phyloP scores from a whole-genome alignment of 805 yeast species.

The Myxozyma vanderwaltii region DNA sequence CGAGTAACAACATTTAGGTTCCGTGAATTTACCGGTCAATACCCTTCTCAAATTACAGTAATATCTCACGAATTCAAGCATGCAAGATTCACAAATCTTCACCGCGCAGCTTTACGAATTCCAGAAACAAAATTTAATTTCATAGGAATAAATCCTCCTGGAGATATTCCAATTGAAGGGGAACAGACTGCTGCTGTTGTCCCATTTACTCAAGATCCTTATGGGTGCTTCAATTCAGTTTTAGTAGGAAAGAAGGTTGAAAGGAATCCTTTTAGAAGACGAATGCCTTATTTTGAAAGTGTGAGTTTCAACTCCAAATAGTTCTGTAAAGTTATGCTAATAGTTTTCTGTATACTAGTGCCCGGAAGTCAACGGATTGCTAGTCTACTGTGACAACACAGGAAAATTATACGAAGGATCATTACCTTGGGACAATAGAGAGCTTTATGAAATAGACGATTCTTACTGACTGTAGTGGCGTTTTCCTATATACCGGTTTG shows the following conservation, averaged over 20 bases:
- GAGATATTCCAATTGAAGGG: constrained; percentile 21
- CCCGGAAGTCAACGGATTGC: constrained; percentile 30
- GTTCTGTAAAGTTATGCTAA: no score
- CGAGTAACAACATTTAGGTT: constrained; percentile 31
- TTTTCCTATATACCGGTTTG: no score
- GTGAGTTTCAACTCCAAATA: no score
- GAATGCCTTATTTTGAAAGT: constrained; percentile 28
- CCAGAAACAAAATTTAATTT: constrained; percentile 30
- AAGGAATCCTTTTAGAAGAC: constrained; percentile 36
- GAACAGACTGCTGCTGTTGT: constrained; percentile 25
- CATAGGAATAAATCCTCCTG: constrained; percentile 34
- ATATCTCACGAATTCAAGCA: constrained; percentile 78
- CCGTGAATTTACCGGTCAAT: constrained; percentile 49
- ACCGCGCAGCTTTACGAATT: constrained; percentile 34
- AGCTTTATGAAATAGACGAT: constrained; percentile 2
- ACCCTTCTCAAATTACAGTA: constrained; percentile 58
- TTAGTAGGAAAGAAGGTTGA: constrained; percentile 27
- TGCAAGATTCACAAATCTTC: constrained; percentile 50
- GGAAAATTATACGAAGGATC: constrained; percentile 28
- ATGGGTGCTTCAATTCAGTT: constrained; percentile 31
- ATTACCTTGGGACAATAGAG: constrained; percentile 32
- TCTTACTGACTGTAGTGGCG: no score
- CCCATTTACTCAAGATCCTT: constrained; percentile 36
- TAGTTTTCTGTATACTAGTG: constrained; percentile 18
- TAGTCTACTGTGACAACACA: constrained; percentile 25